phyloP scores from a whole-genome alignment of 2,329 filamentous ascomycete genomes.

The Pseudopyrenochaeta lycopersici region DNA sequence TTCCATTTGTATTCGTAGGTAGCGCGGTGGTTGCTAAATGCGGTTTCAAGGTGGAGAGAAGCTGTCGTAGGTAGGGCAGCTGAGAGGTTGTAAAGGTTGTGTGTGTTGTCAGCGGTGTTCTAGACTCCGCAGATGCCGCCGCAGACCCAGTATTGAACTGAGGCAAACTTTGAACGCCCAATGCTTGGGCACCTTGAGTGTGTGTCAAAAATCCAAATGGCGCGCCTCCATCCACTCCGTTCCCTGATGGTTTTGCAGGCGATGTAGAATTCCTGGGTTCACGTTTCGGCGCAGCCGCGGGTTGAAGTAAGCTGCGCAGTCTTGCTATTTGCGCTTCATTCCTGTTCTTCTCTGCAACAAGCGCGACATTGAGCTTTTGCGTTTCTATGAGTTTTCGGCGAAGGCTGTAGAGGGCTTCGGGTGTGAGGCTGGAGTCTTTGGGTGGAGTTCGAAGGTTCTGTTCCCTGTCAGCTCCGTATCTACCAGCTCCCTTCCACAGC shows the following conservation, averaged over 20 bases:
- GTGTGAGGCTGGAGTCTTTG: constrained; percentile 59
- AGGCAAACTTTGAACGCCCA: constrained; percentile 54
- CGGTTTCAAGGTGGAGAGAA: constrained; percentile 73
- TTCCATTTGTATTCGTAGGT: constrained; percentile 16
- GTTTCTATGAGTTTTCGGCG: constrained; percentile 80
- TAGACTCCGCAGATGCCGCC: constrained; percentile 44
- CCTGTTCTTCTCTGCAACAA: constrained; percentile 73
- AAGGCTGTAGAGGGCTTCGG: constrained; percentile 75
- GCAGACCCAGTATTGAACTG: constrained; percentile 29
- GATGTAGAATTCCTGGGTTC: constrained; percentile 31
- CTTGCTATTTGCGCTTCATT: constrained; percentile 76
- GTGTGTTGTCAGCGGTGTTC: constrained; percentile 70
- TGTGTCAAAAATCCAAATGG: constrained; percentile 67
- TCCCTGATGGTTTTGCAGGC: constrained; percentile 9
- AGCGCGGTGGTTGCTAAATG: constrained; percentile 61
- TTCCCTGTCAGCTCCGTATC: constrained; percentile 3
- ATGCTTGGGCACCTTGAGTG: constrained; percentile 55
- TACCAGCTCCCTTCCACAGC: background rate
- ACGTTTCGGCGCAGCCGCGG: constrained; percentile 18
- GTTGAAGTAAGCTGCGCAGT: constrained; percentile 65
- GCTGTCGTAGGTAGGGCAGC: constrained; percentile 76
- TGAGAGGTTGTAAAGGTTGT: constrained; percentile 83
- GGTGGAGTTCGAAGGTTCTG: constrained; percentile 38
- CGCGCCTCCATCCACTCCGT: constrained; percentile 4
- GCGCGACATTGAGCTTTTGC: constrained; percentile 74